Base-by-base conservation (phyloP, 2,329 filamentous ascomycete species). In the Corinectria fuckeliana region DNA sequence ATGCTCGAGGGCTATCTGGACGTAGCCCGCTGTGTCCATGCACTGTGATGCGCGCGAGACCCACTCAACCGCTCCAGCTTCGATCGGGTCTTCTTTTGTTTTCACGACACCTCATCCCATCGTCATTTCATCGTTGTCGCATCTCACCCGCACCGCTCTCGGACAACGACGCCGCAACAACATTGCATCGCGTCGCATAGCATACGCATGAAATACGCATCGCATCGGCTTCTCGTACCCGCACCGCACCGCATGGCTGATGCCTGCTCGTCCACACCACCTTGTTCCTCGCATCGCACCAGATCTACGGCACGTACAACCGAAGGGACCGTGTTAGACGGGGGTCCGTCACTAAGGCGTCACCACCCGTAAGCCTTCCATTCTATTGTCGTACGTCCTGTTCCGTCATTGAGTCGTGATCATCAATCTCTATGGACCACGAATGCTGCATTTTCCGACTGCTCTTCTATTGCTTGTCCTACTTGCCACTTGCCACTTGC, bases 21-120 rank as follows among this genome's bases (percentile, higher is more conserved):
- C 10, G 13, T 3, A 4, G 16, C 42, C n/a, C 42, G 44, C 48
- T 59, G 50, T 50, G 48, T 54, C 30, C 23, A 23, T 28, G 3
- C 39, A 50, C 48, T 60, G 41, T 42, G n/a, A 25, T 26, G 16
- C 25, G 42, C 49, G n/a, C 21, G 36, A 26, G 52, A 45, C 39
- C 51, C 42, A 60, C 49, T 10, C 16, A n/a, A n/a, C 5, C 18
- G 28, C 10, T 23, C n/a, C n/a, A n/a, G n/a, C n/a, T 16, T 48
- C 39, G 55, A 58, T 53, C 50, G 32, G 50, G 28, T 44, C n/a
- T n/a, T 55, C 45, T 47, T 28, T 54, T 56, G 65, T 62, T 66
- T 61, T 62, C 62, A 65, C 44, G 62, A 56, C 48, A 62, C 23
- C 26, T 56, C 50, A 59, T 60, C 51, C 28, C 45, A 54, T 47